Base-by-base conservation (phyloP, 1,284 basidiomycete genomes). In the Irpex sp. region DNA sequence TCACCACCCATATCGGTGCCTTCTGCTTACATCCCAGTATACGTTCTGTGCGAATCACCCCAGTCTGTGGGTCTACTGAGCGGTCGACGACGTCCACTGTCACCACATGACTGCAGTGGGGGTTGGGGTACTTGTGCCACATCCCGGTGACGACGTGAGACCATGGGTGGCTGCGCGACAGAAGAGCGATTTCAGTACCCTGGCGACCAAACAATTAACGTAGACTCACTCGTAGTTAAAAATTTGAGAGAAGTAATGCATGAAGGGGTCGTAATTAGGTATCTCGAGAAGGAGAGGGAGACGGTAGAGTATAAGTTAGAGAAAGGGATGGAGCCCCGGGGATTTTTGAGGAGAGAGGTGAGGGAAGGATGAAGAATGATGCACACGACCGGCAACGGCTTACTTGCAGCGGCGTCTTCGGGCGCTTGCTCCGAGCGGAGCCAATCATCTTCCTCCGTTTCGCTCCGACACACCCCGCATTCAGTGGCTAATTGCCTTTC, bases 41-140 rank as follows among this genome's bases (percentile, higher is more conserved):
- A 64, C 93, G 84, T 76, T 95, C 93, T 59, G 93, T 96, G 67
- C 96, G 85, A 69, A 98, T 87, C 64, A 96, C 83, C 34, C 95
- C 96, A 11, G 94, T 94, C 59, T 82, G 75, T 19, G 92, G 85
- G 77, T 97, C 91, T 37, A 97, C 83, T 7, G 88, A 83, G 65
- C 94, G 88, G 75, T 93, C 89, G 60, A 97, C 69, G 19, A 95
- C 94, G 76, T 98, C 96, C 70, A 98, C 87, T 66, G 91, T 93
- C 69, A 93, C 82, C 68, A 98, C 96, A 76, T 98, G 96, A 6
- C 92, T 87, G 72, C 95, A 94, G 71, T 92, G 89, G 56, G 94
- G 92, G 75, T 97, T 97, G 57, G 96, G 96, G 76, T 98, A 98
- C 82, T 98, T 98, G 70, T 93, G 91, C 89, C 93, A 94, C 82